phyloP scores from a whole-genome alignment of 441 rosid genomes.

The Pelargonium citronellum region DNA sequence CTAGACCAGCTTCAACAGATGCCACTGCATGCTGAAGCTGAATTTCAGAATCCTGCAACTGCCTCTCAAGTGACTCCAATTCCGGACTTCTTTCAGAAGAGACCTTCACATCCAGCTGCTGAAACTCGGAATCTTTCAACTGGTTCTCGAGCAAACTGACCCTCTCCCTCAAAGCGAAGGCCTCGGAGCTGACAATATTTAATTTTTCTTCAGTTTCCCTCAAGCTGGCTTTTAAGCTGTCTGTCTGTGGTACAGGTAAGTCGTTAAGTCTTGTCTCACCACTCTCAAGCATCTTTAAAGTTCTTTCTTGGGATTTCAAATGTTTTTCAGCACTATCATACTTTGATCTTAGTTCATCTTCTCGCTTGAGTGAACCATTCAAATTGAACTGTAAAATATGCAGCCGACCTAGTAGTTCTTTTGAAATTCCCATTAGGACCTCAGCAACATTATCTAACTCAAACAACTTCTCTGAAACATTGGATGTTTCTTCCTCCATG shows the following conservation, averaged over 20 bases:
- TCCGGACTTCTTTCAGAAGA: slow-evolving; percentile 30
- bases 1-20: slow-evolving; percentile 77
- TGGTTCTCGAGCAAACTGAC: slow-evolving; percentile 53
- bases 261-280: slow-evolving; percentile 38
- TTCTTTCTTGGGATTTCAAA: slow-evolving; percentile 50
- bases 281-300: slow-evolving; percentile 46
- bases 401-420: slow-evolving; percentile 56
- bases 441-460: slow-evolving; percentile 68
- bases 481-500: slow-evolving; percentile 59
- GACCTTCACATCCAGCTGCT: slow-evolving; percentile 27
- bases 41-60: slow-evolving; percentile 55
- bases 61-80: slow-evolving; percentile 53
- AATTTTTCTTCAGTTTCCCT: slow-evolving; percentile 51
- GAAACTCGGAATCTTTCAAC: slow-evolving; percentile 39
- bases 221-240: slow-evolving; percentile 48
- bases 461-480: slow-evolving; percentile 48
- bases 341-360: slow-evolving; percentile 47
- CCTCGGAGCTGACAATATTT: slow-evolving; percentile 46
- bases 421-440: slow-evolving; percentile 56
- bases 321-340: slow-evolving; percentile 37
- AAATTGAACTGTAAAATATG: slow-evolving; percentile 60
- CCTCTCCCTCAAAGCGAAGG: slow-evolving; percentile 44
- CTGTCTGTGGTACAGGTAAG: slow-evolving; percentile 40
- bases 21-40: slow-evolving; percentile 68
- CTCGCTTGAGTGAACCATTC: slow-evolving; percentile 55